A percentile compares a stretch with the other conserved stretches of the same genome.
Evolutionary conservation across 768 basidiomycete species (phyloP).

Genomic region (Psilocybe cubensis): DNA sequence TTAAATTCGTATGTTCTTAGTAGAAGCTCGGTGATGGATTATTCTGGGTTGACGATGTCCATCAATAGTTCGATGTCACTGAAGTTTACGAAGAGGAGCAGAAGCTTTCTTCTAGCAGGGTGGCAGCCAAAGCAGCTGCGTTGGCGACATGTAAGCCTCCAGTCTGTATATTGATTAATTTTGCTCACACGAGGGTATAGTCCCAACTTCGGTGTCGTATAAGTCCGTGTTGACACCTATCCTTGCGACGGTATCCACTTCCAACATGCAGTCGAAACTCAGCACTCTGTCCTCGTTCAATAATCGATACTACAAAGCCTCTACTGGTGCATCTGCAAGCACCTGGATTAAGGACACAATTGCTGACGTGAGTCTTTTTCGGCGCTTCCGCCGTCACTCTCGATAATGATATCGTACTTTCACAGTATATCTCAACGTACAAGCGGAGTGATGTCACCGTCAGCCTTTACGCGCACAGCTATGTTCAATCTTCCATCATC

Average conservation of each 20-base stretch:
- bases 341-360: constrained; percentile 40
- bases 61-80: constrained; percentile 42
- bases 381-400: not conserved
- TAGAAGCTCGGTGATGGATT: not conserved
- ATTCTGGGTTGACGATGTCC: not conserved
- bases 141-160: constrained; percentile 31
- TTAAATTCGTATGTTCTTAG: constrained; percentile 35
- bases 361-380: constrained; percentile 24
- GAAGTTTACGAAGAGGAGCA: constrained; percentile 40
- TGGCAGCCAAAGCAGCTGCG: constrained; percentile 22
- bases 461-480: constrained; percentile 34
- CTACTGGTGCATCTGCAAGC: constrained; percentile 40
- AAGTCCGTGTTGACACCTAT: constrained; percentile 30
- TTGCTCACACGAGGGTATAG: constrained; percentile 15
- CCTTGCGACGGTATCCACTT: constrained; percentile 28
- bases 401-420: not conserved
- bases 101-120: constrained; percentile 13
- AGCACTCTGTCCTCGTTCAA: constrained; percentile 41
- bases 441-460: constrained; percentile 32
- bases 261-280: constrained; percentile 40
- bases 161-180: not conserved
- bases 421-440: constrained; percentile 26
- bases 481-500: constrained; percentile 37
- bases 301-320: constrained; percentile 45
- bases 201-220: constrained; percentile 32